Evolutionary conservation across 139 green algal species (phyloP).

Genomic region (Diplosphaera chodatii): DNA sequence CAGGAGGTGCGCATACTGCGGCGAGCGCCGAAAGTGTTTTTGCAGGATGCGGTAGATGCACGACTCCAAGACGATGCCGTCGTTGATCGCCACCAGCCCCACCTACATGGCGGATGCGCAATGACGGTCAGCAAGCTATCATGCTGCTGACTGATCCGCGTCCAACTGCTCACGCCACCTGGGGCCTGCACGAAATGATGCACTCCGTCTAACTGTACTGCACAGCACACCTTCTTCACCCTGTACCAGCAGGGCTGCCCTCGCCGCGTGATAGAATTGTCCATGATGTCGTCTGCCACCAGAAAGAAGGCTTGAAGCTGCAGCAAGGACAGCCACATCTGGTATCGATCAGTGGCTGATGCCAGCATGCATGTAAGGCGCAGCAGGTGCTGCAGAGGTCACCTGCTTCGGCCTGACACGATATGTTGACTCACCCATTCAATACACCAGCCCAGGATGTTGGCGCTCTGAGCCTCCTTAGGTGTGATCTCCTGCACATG

Average conservation of each 20-base stretch:
- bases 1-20: slow-evolving; percentile 69
- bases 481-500: slow-evolving; percentile 30
- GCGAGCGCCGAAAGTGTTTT: slow-evolving; percentile 53
- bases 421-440: slow-evolving; percentile 65
- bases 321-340: neutral
- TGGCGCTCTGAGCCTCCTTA: slow-evolving; percentile 70
- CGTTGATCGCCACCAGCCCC: slow-evolving; percentile 92
- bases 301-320: slow-evolving; percentile 97
- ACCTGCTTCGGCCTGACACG: no score
- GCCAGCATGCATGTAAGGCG: no score
- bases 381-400: no score
- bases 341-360: no score
- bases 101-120: no score
- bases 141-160: no score
- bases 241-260: slow-evolving; percentile 98
- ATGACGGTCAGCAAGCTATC: no score
- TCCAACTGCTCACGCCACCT: no score
- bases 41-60: slow-evolving; percentile 91
- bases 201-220: no score
- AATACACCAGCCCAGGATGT: slow-evolving; percentile 94
- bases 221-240: slow-evolving; percentile 48
- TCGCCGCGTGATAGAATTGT: slow-evolving; percentile 88
- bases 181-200: no score
- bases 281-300: slow-evolving; percentile 99
- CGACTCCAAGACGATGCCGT: slow-evolving; percentile 94